Conservation (phyloP, 805 yeast genomes). For the Candida maris region DNA sequence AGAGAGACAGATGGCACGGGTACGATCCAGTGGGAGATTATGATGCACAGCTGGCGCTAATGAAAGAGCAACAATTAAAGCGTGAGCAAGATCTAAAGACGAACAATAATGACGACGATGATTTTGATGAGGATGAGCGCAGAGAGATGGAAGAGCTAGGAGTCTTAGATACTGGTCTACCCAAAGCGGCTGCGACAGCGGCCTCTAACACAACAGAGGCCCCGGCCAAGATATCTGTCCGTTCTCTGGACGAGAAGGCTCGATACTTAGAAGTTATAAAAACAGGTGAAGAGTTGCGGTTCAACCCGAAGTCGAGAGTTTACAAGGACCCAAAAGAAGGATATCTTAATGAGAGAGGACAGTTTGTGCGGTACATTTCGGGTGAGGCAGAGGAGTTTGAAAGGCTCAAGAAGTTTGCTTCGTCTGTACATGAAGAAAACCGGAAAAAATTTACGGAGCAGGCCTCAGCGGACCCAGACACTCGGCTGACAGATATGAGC, state of each 20-base stretch:
- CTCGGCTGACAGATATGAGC: constrained; percentile 23
- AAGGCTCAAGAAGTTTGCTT: constrained; percentile 44
- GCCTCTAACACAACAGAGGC: constrained; percentile 6
- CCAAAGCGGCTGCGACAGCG: constrained; percentile 8
- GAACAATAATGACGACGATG: constrained; percentile 9
- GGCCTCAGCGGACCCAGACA: constrained; percentile 7
- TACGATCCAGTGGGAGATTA: constrained; percentile 59
- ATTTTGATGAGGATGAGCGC: constrained; percentile 40
- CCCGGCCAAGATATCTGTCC: constrained; percentile 38
- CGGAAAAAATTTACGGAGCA: constrained; percentile 14
- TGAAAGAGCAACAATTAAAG: constrained; percentile 47
- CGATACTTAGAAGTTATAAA: constrained; percentile 52
- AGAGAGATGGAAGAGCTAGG: constrained; percentile 41
- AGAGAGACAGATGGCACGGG: constrained; percentile 81
- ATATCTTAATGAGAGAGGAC: constrained; percentile 33
- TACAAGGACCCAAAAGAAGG: constrained; percentile 32
- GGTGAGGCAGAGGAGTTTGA: constrained; percentile 58
- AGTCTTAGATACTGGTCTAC: constrained; percentile 22
- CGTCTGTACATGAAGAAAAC: constrained; percentile 18
- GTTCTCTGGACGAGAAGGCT: constrained; percentile 79
- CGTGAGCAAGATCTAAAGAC: constrained; percentile 29
- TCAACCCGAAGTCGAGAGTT: constrained; percentile 53
- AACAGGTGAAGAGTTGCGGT: constrained; percentile 40
- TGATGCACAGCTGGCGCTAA: constrained; percentile 43
- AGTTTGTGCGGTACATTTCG: constrained; percentile 50